phyloP scores from a whole-genome alignment of 805 yeast genomes.

The Lachancea dasiensis region DNA sequence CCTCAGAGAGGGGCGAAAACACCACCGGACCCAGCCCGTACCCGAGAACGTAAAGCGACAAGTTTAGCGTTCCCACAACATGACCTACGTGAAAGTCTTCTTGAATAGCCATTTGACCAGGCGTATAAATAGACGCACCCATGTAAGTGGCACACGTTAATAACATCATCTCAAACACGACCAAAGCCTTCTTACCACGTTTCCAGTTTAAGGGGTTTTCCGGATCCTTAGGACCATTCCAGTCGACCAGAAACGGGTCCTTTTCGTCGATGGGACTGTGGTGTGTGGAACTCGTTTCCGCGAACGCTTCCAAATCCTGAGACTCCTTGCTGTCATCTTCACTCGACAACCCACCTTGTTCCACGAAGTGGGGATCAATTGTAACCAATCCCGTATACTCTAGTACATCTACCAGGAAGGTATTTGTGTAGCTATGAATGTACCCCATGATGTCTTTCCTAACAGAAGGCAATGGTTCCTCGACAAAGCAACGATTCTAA shows the following conservation, averaged over 20 bases:
- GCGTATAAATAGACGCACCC: slow-evolving; percentile 52
- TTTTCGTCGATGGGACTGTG: slow-evolving; percentile 11
- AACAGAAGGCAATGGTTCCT: no score
- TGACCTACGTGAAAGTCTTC: slow-evolving; percentile 40
- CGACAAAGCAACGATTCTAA: no score
- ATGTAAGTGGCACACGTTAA: slow-evolving; percentile 48
- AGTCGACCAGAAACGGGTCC: slow-evolving; percentile 29
- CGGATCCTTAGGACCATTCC: slow-evolving; percentile 39
- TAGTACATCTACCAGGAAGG: slow-evolving; percentile 22
- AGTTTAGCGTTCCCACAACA: slow-evolving; percentile 44
- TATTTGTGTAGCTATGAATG: slow-evolving; percentile 16
- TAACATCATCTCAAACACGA: slow-evolving; percentile 38
- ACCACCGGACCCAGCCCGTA: slow-evolving; percentile 57
- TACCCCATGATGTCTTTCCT: slow-evolving; percentile 11
- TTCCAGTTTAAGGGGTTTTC: slow-evolving; percentile 58
- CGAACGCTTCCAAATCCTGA: slow-evolving; percentile 2
- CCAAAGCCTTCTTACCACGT: slow-evolving; percentile 32
- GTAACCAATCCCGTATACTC: slow-evolving; percentile 17
- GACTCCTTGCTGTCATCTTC: neutral
- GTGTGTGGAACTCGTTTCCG: neutral
- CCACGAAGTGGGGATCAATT: slow-evolving; percentile 4
- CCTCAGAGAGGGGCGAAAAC: slow-evolving; percentile 54
- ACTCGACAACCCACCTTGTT: no score
- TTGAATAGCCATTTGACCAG: slow-evolving; percentile 42
- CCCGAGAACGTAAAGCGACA: slow-evolving; percentile 52